Percentiles rank a stretch among this genome's conserved stretches.
Evolutionary conservation across 2,329 filamentous ascomycete species (phyloP).

Genomic region (Nannizziopsis arthrosporioides): DNA sequence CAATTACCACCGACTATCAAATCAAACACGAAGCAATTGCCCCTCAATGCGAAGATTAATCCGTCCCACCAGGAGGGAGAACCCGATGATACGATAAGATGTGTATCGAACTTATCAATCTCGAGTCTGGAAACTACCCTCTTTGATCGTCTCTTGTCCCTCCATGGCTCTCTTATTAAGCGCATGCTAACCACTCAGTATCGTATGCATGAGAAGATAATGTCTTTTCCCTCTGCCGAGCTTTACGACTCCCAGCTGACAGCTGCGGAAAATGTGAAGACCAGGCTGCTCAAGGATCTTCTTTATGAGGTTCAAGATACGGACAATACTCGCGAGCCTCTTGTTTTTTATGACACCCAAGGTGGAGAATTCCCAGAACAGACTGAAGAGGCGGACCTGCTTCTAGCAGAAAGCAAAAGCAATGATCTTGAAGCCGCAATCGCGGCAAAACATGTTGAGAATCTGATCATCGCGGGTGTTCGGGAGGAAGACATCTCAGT

Average conservation of each 20-base stretch:
- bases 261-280: slow-evolving; percentile 67
- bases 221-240: slow-evolving; percentile 83
- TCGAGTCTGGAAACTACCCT: slow-evolving; percentile 70
- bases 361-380: slow-evolving; percentile 83
- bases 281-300: slow-evolving; percentile 62
- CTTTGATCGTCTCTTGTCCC: slow-evolving; percentile 72
- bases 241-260: slow-evolving; percentile 73
- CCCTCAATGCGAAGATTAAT: no score
- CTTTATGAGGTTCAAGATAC: slow-evolving; percentile 65
- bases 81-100: slow-evolving; percentile 25
- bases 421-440: slow-evolving; percentile 83
- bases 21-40: slow-evolving; percentile 34
- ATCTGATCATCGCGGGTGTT: slow-evolving; percentile 68
- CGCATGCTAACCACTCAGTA: slow-evolving; percentile 95
- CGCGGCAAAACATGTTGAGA: slow-evolving; percentile 63
- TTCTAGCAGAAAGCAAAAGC: slow-evolving; percentile 67
- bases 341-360: slow-evolving; percentile 94
- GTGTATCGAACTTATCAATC: slow-evolving; percentile 18
- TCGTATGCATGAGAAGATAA: slow-evolving; percentile 93
- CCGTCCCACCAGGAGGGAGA: no score
- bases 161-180: slow-evolving; percentile 78
- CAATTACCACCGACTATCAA: slow-evolving; percentile 94
- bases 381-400: slow-evolving; percentile 55
- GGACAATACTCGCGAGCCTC: slow-evolving; percentile 75
- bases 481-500: slow-evolving; percentile 77